Evolutionary conservation across 108 stramenopile species (phyloP), one percentile per base, ranked within the genome.

Genomic region (Conticribra weissflogii): DNA sequence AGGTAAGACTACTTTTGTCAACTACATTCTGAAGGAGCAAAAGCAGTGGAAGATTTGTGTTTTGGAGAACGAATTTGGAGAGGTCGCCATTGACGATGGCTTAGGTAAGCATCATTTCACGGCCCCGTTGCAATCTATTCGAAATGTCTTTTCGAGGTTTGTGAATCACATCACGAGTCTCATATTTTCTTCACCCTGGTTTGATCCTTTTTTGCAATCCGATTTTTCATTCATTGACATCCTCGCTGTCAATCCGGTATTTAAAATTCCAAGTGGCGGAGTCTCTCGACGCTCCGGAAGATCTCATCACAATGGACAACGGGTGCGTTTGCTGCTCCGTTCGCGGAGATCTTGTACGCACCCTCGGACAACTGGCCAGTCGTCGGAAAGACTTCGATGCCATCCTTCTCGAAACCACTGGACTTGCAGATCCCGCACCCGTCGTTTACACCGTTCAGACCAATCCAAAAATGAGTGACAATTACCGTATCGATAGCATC

Each of bases 311-410:
- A 54, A 98, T 99, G 98, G 97, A 98, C 81, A 99, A 99, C 80
- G 99, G 99, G 21, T 99, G 99, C 70, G 97, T 98, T 47, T 99
- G 99, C 85, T 99, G 99, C 83, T 96, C 97, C 22, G 95, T 98
- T 16, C 85, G 99, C 16, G 98, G 98, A 5, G 99, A 99, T 72
- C 90, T 99, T 44, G 96, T 99, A 29, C 88, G 96, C 50, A 97
- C 97, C 8, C 78, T 98, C 21, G 93, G 93, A 47, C 90, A 94
- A 58, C 76, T 98, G 17, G 71, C 89, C 71, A 83, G 84, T 22
- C 92, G 95, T 31, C 81, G 96, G 18, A 91, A 93, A 44, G 92
- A 96, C 7, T 97, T 98, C 76, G 88, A 98, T 70, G 93, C 93
- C 74, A 90, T 98, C 67, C 73, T 98, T 31, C 83, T 98, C 66